Conservation (phyloP, 805 yeast genomes). For the Starmerella bombicola region DNA sequence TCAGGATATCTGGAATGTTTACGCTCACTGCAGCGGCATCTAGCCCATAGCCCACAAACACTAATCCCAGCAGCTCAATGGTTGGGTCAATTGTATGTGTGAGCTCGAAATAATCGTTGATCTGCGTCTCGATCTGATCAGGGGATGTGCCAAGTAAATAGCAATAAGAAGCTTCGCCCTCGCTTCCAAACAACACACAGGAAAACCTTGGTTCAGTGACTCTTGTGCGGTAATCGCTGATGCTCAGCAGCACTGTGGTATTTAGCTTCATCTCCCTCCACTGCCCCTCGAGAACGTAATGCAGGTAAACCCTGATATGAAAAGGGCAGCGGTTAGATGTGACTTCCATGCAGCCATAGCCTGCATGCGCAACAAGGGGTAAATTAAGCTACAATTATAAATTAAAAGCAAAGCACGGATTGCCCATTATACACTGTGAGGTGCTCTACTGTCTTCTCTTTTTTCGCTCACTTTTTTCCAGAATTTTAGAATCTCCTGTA, state of each 20-base stretch:
- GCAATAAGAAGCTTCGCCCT: background rate
- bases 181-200: constrained; percentile 5
- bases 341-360: too few species aligned
- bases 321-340: too few species aligned
- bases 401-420: background rate
- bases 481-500: constrained; percentile 16
- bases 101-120: constrained; percentile 4
- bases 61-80: constrained; percentile 1
- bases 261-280: too few species aligned
- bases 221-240: background rate
- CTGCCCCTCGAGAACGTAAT: too few species aligned
- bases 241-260: constrained; percentile 1
- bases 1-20: background rate
- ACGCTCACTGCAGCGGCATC: background rate
- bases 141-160: background rate
- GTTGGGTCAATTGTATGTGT: background rate
- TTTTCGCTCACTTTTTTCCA: constrained; percentile 14
- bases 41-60: constrained; percentile 5
- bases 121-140: background rate
- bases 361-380: too few species aligned
- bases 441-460: constrained; percentile 4
- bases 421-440: background rate
- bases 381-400: too few species aligned
- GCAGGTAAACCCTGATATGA: too few species aligned
- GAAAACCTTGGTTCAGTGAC: background rate